phyloP scores from a whole-genome alignment of 75 land plant species.

The Pinus albicaulis region DNA sequence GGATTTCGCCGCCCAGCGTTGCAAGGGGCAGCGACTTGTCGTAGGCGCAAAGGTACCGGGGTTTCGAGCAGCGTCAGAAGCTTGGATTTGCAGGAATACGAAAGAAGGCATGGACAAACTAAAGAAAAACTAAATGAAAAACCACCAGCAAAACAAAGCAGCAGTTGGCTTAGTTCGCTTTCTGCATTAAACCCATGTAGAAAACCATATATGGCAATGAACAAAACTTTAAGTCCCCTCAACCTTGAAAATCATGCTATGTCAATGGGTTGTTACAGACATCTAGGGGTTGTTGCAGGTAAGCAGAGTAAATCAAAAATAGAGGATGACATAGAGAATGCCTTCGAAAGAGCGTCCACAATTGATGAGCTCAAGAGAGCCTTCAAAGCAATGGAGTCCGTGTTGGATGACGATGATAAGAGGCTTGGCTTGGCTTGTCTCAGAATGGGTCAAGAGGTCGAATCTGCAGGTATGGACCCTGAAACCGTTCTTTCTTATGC shows the following conservation, averaged over 20 bases:
- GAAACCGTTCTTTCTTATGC: slow-evolving; percentile 43
- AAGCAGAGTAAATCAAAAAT: too few species aligned
- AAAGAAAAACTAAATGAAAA: background rate
- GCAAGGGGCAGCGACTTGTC: background rate
- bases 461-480: slow-evolving; percentile 54
- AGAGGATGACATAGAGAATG: too few species aligned
- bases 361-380: slow-evolving; percentile 35
- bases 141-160: background rate
- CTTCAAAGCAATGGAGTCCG: slow-evolving; percentile 37
- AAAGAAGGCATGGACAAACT: background rate
- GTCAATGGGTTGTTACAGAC: background rate
- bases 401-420: slow-evolving; percentile 30
- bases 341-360: slow-evolving; percentile 45
- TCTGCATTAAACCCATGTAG: background rate
- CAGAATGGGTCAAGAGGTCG: slow-evolving; percentile 56
- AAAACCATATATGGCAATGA: background rate
- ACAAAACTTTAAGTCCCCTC: background rate
- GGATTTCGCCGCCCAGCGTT: background rate
- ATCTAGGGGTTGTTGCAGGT: background rate
- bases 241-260: background rate
- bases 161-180: background rate
- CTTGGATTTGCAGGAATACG: background rate
- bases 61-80: background rate
- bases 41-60: background rate
- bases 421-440: slow-evolving; percentile 56